These are phyloP conservation scores for Coemansia umbellata DNA, from an alignment of 192 early-diverging fungal genomes.

Conservation along the genomic window DNA sequence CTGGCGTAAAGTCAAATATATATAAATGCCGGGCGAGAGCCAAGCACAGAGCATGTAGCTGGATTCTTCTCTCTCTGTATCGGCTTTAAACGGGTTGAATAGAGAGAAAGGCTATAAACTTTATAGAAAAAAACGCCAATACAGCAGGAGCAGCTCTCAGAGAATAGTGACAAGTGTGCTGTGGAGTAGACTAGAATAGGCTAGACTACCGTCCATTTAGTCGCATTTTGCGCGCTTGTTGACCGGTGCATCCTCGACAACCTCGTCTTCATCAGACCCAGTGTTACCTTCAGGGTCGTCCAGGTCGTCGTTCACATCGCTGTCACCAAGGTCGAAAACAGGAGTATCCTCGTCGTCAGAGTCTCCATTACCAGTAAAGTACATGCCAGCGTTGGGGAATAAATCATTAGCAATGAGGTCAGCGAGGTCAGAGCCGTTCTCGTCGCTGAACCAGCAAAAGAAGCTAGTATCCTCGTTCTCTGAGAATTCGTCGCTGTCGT, in stretches of 20 bases:
- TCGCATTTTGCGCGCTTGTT: slow-evolving; percentile 33
- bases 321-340: slow-evolving; percentile 51
- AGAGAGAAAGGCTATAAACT: not conserved
- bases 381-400: slow-evolving; percentile 87
- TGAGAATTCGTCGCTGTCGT: slow-evolving; percentile 37
- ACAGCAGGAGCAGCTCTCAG: too few relatives aligned
- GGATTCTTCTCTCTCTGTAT: too few relatives aligned
- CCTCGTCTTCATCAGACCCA: slow-evolving; percentile 27
- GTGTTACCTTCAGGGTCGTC: slow-evolving; percentile 8
- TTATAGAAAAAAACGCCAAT: not conserved
- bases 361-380: slow-evolving; percentile 73
- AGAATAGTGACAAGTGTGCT: too few relatives aligned
- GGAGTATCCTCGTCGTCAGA: slow-evolving; percentile 70
- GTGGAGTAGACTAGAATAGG: not conserved
- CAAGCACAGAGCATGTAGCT: too few relatives aligned
- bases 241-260: slow-evolving; percentile 32
- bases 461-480: slow-evolving; percentile 50
- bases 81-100: too few relatives aligned
- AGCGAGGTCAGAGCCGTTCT: slow-evolving; percentile 45
- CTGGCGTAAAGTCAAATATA: too few relatives aligned
- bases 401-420: slow-evolving; percentile 48
- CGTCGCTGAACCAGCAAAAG: slow-evolving; percentile 51
- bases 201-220: too few relatives aligned
- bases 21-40: too few relatives aligned
- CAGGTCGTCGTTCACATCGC: slow-evolving; percentile 22